Base-by-base conservation (phyloP, 768 basidiomycete genomes). In the Russula vinacea region DNA sequence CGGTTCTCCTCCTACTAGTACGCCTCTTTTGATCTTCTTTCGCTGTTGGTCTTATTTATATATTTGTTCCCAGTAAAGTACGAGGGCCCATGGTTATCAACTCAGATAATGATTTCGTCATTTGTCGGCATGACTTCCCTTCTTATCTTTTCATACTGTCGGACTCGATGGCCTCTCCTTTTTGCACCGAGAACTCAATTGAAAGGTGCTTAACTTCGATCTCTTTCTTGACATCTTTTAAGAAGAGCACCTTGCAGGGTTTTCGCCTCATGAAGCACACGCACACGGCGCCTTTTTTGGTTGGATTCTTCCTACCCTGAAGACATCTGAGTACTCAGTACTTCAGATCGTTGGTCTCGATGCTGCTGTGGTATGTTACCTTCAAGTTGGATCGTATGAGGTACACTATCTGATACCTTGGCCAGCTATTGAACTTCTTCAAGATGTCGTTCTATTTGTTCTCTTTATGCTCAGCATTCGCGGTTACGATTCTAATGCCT, bases 281-380 rank as follows among this genome's bases (percentile, higher is more conserved):
- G 86, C 86, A 3, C 89, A 92, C 69, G 81, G 84, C 64, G 86
- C 89, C 0, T 91, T 97, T 77, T 94, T 97, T 76, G 94, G 94
- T 29, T 99, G 97, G 96, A 90, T 99, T 58, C 76, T 96, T 69
- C 96, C 96, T 1, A 98, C 96, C 0, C 81, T 98, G 49, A 79
- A 83, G 62, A 94, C 89, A 0, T 94, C 92, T 51, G 96, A 99
- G 73, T 94, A 92, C 65, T 90, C 93, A 0, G 86, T 99, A 3
- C 80, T 99, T 2, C 94, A 98, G 74, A 96, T 97, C 56, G 96
- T 99, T 14, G 96, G 96, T 0, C 78, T 99, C 47, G 96, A 99
- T 74, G 96, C 96, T 47, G 95, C 94, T 2, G 97, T 98, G 70
- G 93, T 94, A 72, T 70, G 92, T 80, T 32, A 16, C 50, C 35